Conservation (phyloP, 73 alveolate genomes). For the Tetrahymena thermophila region DNA sequence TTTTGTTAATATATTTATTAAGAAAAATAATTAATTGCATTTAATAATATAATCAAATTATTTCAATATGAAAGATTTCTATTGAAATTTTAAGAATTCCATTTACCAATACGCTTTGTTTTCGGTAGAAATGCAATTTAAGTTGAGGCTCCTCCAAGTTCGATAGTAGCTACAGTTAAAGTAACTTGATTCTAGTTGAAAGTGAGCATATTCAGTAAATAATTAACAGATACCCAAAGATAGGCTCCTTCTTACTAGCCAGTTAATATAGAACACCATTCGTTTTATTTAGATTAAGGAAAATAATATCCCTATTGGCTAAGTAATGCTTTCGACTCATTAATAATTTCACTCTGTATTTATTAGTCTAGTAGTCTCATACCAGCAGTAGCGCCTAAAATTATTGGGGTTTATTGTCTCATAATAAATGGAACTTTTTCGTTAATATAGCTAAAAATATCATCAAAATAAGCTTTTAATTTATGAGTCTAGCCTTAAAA, state of each 20-base stretch:
- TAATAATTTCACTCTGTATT: neutral
- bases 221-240: conserved; percentile 34
- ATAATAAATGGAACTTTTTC: neutral
- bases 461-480: neutral
- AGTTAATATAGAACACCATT: conserved; percentile 29
- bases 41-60: neutral
- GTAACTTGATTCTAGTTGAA: neutral
- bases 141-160: conserved; percentile 44
- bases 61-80: too few relatives aligned
- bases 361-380: conserved; percentile 15
- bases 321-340: neutral
- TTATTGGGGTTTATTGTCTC: conserved; percentile 21
- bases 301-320: conserved; percentile 5
- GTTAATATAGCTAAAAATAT: neutral
- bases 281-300: neutral
- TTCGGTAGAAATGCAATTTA: conserved; percentile 12
- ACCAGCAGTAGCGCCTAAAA: conserved; percentile 44
- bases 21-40: neutral
- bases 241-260: conserved; percentile 43
- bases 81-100: neutral
- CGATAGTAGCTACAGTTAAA: conserved; percentile 8
- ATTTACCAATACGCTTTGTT: neutral
- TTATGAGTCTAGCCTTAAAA: neutral
- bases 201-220: neutral
- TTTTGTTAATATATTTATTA: neutral